Evolutionary conservation across 2,329 filamentous ascomycete genomes (phyloP), one percentile per base, ranked within the genome.

Genomic region (Colletotrichum australisinense): DNA sequence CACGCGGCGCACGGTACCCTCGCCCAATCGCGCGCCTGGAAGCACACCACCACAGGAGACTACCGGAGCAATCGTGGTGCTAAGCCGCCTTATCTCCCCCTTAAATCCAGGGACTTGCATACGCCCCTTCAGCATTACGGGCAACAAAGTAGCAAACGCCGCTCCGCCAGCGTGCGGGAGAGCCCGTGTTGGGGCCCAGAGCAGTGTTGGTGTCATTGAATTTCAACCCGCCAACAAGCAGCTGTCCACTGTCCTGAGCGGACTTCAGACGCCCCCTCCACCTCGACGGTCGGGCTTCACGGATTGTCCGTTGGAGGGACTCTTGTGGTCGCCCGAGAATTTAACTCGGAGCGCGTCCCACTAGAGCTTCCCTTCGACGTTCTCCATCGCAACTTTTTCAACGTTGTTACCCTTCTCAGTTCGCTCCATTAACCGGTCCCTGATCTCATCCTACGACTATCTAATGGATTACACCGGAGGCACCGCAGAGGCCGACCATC

Each of bases 401-500:
- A 72, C 28, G 70, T 73, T 70, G 70, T 65, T 81, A 57, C 80
- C 80, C 16, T 82, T 82, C 62, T 79, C 77, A 24, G 66, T 81
- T 65, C 78, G 77, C 72, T 81, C 80, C 73, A 76, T 81, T 70
- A 78, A 82, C 80, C 79, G 79, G 77, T 79, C 78, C 72, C 79
- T 83, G 74, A 77, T 82, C 74, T 78, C 76, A 60, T 75, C 77
- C 67, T 59, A 71, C 64, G 62, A 71, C 64, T 69, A 69, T 69
- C 83, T 82, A 76, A 84, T 85, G 80, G 83, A 87, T 75, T 86
- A 86, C 78, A 86, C 83, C 73, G 88, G 89, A 75, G 88, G 88
- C 75, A 87, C 83, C 78, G 66, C 80, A 57, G 83, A 88, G 72
- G 91, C 92, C 60, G 88, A 93, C 76, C 94, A 95, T 81, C 89